A percentile compares a stretch with the other conserved stretches of the same genome.
phyloP scores from a whole-genome alignment of 106 monocot genomes.

The Apostasia ramifera region DNA sequence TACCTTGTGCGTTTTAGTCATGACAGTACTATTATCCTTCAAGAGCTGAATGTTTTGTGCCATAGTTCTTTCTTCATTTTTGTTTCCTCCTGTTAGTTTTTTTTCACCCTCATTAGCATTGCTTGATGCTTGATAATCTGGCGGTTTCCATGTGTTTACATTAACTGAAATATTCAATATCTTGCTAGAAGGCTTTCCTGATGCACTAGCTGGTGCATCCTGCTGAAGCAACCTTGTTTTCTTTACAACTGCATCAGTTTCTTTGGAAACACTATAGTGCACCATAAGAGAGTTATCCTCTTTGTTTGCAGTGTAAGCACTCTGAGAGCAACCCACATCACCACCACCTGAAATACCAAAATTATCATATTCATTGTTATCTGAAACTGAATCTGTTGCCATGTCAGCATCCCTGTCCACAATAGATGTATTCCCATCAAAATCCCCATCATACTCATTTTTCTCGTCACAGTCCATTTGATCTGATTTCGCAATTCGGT shows the following conservation, averaged over 20 bases:
- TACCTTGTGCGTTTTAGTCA: slow-evolving; percentile 31
- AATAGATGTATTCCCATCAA: slow-evolving; percentile 18
- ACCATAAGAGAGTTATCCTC: slow-evolving; percentile 27
- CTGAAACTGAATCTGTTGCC: slow-evolving; percentile 34
- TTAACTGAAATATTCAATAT: slow-evolving; percentile 80
- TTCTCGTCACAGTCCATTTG: slow-evolving; percentile 21
- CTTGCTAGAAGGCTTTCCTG: slow-evolving; percentile 42
- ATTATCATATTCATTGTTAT: slow-evolving; percentile 45
- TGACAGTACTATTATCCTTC: slow-evolving; percentile 21
- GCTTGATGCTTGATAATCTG: background rate
- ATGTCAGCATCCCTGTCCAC: slow-evolving; percentile 18
- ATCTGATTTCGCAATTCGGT: slow-evolving; percentile 10
- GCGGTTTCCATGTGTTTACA: slow-evolving; percentile 68
- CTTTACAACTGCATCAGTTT: slow-evolving; percentile 29
- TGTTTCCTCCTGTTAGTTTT: slow-evolving; percentile 7
- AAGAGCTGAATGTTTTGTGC: slow-evolving; percentile 15
- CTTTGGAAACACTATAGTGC: slow-evolving; percentile 45
- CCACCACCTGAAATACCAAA: slow-evolving; percentile 14
- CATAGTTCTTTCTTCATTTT: slow-evolving; percentile 13
- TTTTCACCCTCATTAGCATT: slow-evolving; percentile 16
- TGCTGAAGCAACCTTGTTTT: slow-evolving; percentile 29
- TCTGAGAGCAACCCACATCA: slow-evolving; percentile 23
- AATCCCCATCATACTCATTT: slow-evolving; percentile 33
- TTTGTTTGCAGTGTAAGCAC: slow-evolving; percentile 24
- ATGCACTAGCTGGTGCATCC: slow-evolving; percentile 17